These are phyloP conservation scores for Botrytis pseudocinerea DNA, from an alignment of 2,329 filamentous ascomycete species.

Conservation along the genomic window DNA sequence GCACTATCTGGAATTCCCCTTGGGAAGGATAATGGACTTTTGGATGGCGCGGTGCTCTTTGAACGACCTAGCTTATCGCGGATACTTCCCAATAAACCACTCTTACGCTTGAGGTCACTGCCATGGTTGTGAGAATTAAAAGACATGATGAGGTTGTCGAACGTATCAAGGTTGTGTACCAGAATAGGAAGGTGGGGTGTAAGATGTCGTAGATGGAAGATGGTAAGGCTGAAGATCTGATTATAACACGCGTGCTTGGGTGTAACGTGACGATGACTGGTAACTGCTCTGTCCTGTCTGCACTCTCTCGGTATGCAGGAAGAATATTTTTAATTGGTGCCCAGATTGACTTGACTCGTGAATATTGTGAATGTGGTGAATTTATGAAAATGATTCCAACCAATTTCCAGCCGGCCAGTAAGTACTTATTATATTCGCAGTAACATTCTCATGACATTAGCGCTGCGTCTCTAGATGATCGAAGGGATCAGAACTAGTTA, in stretches of 20 bases:
- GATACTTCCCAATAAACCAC: neutral
- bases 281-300: neutral
- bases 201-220: neutral
- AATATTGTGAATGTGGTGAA: neutral
- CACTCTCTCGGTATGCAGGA: neutral
- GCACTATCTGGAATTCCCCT: neutral
- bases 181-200: conserved; percentile 21
- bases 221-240: conserved; percentile 2
- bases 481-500: neutral
- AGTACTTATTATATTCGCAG: neutral
- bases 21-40: neutral
- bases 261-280: neutral
- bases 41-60: conserved; percentile 2
- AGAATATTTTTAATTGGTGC: neutral
- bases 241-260: neutral
- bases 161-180: neutral
- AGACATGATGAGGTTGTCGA: conserved; percentile 18
- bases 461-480: neutral
- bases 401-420: neutral
- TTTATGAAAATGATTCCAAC: neutral
- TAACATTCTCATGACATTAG: neutral
- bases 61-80: conserved; percentile 12
- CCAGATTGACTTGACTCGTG: neutral
- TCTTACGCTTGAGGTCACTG: conserved; percentile 4
- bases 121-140: neutral